Conservation (phyloP, 176 grass and related monocot species). For the Eleusine coracana region DNA sequence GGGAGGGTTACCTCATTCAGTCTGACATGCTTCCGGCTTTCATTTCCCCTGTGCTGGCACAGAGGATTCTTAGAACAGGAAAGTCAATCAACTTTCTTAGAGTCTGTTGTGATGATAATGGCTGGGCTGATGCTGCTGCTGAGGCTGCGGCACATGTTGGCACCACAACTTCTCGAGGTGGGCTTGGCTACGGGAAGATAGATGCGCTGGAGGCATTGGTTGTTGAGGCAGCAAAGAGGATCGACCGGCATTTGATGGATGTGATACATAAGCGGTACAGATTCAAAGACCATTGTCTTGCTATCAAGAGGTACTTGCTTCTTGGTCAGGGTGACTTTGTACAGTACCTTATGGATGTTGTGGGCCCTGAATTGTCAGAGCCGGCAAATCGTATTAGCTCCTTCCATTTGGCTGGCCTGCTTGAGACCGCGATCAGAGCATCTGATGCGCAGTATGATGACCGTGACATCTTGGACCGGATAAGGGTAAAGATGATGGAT, state of each 20-base stretch:
- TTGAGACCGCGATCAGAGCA: constrained; percentile 88
- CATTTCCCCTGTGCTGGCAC: constrained; percentile 81
- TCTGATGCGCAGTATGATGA: constrained; percentile 94
- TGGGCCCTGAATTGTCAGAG: constrained; percentile 91
- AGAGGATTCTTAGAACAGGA: constrained; percentile 83
- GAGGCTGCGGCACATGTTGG: constrained; percentile 81
- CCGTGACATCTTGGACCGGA: constrained; percentile 76
- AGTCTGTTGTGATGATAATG: constrained; percentile 92
- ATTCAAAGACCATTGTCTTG: constrained; percentile 92
- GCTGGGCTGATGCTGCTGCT: constrained; percentile 75
- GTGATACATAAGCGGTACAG: constrained; percentile 81
- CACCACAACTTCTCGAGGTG: constrained; percentile 71
- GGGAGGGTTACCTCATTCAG: constrained; percentile 84
- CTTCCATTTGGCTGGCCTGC: constrained; percentile 87
- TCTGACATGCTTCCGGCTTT: constrained; percentile 84
- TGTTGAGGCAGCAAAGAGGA: constrained; percentile 84
- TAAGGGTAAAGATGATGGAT: constrained; percentile 99
- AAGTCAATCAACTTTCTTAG: constrained; percentile 94
- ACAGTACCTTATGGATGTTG: constrained; percentile 92
- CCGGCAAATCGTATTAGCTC: constrained; percentile 93
- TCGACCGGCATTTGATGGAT: constrained; percentile 84
- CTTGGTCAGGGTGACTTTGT: constrained; percentile 98
- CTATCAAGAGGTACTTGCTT: constrained; percentile 95
- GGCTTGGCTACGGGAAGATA: constrained; percentile 89
- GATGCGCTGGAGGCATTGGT: constrained; percentile 89